Percentiles rank a stretch among this genome's conserved stretches.
Evolutionary conservation across 2,329 filamentous ascomycete species (phyloP).

Genomic region (Colletotrichum sp.): DNA sequence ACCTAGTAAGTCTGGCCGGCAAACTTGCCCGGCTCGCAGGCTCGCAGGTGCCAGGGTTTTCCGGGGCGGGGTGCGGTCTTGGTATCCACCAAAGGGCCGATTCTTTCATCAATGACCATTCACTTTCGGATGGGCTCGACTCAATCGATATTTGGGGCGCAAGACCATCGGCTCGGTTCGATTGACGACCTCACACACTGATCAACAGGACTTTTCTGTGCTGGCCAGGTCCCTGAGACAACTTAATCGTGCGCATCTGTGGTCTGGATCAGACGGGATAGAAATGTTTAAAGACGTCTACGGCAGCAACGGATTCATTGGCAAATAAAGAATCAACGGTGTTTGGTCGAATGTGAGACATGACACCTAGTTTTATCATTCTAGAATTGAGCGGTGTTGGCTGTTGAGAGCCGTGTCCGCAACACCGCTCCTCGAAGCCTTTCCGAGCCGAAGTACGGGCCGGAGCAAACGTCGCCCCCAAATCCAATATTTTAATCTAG

Average conservation of each 20-base stretch:
- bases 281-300: rapidly evolving
- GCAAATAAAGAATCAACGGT: rapidly evolving
- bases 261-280: background rate
- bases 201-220: background rate
- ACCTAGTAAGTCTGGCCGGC: background rate
- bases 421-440: background rate
- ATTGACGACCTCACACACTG: background rate
- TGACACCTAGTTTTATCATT: background rate
- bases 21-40: background rate
- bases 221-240: background rate
- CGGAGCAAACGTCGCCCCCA: background rate
- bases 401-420: background rate
- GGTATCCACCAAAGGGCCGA: background rate
- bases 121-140: background rate
- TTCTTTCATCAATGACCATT: background rate
- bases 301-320: background rate
- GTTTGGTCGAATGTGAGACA: background rate
- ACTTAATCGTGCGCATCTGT: rapidly evolving
- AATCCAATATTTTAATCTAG: background rate
- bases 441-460: background rate
- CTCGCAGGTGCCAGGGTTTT: background rate
- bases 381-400: background rate
- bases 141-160: background rate
- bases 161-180: background rate
- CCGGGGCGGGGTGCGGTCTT: background rate